Evolutionary conservation across 306 rosid species (phyloP).

Genomic region (Rosa rugosa): DNA sequence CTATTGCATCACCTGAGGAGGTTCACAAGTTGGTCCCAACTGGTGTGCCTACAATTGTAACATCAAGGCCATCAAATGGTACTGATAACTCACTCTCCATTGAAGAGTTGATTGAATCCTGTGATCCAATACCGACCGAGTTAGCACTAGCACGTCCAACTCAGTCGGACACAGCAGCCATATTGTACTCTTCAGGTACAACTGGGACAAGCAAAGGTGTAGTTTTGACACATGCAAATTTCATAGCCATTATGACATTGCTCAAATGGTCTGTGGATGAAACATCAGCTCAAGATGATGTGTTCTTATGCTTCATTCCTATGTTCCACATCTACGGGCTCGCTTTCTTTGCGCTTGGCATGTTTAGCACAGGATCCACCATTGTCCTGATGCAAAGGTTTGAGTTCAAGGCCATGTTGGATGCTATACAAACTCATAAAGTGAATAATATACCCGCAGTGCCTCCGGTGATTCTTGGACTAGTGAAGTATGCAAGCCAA

Average conservation of each 20-base stretch:
- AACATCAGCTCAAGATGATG: slow-evolving; percentile 48
- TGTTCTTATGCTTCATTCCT: slow-evolving; percentile 80
- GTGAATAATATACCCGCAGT: slow-evolving; percentile 74
- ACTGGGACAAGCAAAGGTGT: slow-evolving; percentile 90
- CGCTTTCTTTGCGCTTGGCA: slow-evolving; percentile 64
- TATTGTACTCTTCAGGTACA: slow-evolving; percentile 88
- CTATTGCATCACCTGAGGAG: slow-evolving; percentile 69
- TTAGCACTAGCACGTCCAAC: slow-evolving; percentile 32
- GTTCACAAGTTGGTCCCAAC: slow-evolving; percentile 55
- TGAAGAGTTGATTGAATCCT: slow-evolving; percentile 67
- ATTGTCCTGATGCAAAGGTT: slow-evolving; percentile 63
- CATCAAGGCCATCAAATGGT: slow-evolving; percentile 24
- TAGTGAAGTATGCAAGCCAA: slow-evolving; percentile 55
- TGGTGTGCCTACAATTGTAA: slow-evolving; percentile 61
- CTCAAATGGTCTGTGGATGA: slow-evolving; percentile 57
- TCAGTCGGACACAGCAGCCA: slow-evolving; percentile 79
- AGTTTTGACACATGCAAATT: slow-evolving; percentile 67
- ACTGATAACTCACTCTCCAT: slow-evolving; percentile 35
- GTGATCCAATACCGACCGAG: slow-evolving; percentile 47
- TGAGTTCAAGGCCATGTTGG: slow-evolving; percentile 56
- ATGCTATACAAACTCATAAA: slow-evolving; percentile 51
- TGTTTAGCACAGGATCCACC: slow-evolving; percentile 55
- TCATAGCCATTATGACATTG: slow-evolving; percentile 48
- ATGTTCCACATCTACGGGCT: slow-evolving; percentile 88
- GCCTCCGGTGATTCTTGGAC: slow-evolving; percentile 77